Percentiles rank a stretch among this genome's conserved stretches.
These are phyloP conservation scores for Lablab purpureus DNA, from an alignment of 306 rosid genomes.

Conservation along the genomic window DNA sequence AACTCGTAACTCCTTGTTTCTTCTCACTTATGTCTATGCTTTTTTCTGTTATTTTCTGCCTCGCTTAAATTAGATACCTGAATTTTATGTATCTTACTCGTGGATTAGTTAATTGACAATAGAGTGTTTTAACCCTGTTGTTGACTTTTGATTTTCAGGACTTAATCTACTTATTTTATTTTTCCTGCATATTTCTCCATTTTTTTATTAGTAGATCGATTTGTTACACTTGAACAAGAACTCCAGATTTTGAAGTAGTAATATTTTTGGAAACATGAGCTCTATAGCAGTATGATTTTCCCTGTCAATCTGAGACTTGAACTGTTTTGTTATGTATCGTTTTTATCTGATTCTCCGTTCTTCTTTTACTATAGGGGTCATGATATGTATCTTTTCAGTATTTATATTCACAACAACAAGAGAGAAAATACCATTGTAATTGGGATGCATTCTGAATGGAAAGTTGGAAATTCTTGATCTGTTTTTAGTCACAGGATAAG, in stretches of 20 bases:
- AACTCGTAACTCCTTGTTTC: background rate
- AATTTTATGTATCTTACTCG: background rate
- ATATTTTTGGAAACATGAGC: background rate
- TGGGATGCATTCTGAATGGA: background rate
- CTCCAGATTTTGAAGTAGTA: constrained; percentile 2
- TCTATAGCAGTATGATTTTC: background rate
- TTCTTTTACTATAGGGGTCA: background rate
- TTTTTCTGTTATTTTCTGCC: background rate
- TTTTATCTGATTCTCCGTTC: background rate
- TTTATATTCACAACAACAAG: background rate
- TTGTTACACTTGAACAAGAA: background rate
- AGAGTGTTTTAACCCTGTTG: background rate
- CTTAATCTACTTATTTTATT: background rate
- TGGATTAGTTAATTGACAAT: constrained; percentile 2
- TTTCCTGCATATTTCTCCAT: background rate
- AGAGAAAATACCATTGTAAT: background rate
- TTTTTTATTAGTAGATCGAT: background rate
- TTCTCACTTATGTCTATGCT: background rate
- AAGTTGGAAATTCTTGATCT: background rate
- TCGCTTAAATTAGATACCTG: background rate
- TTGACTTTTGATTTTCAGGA: background rate
- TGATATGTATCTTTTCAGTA: background rate
- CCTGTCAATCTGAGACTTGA: background rate
- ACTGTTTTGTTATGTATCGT: background rate
- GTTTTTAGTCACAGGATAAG: constrained; percentile 13